Conservation (phyloP, 108 stramenopile species). For the Cyclotella sp. region DNA sequence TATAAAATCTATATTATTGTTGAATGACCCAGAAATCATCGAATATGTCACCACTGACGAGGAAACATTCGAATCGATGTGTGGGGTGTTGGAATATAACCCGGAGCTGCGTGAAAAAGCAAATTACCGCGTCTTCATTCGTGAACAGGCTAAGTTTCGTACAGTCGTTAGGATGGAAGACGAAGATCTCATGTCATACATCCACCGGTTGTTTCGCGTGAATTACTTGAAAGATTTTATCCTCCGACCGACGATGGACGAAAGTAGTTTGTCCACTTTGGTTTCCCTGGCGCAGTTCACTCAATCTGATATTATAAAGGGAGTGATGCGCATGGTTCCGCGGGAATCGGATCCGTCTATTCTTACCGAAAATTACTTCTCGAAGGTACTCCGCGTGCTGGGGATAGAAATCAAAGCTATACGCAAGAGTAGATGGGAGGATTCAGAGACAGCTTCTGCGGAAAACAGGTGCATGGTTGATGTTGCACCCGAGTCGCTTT, state of each 20-base stretch:
- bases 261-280: constrained; percentile 80
- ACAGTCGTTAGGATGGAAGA: constrained; percentile 85
- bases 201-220: constrained; percentile 87
- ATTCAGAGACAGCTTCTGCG: constrained; percentile 24
- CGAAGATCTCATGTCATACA: constrained; percentile 63
- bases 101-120: constrained; percentile 84
- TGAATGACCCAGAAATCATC: constrained; percentile 90
- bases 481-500: background rate
- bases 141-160: constrained; percentile 75
- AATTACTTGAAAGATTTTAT: constrained; percentile 81
- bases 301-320: constrained; percentile 84
- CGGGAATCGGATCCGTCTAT: constrained; percentile 22
- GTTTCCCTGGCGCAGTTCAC: constrained; percentile 83
- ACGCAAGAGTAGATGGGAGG: constrained; percentile 60
- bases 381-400: constrained; percentile 69
- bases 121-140: constrained; percentile 79
- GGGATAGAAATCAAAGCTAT: constrained; percentile 68
- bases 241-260: constrained; percentile 90
- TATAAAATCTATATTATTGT: constrained; percentile 80
- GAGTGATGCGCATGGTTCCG: constrained; percentile 54
- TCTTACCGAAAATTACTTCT: constrained; percentile 65
- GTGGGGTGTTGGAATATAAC: constrained; percentile 82
- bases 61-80: constrained; percentile 73
- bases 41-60: constrained; percentile 76
- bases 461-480: background rate